Evolutionary conservation across 192 early-diverging fungal species (phyloP).

Genomic region (Coemansia sp.): DNA sequence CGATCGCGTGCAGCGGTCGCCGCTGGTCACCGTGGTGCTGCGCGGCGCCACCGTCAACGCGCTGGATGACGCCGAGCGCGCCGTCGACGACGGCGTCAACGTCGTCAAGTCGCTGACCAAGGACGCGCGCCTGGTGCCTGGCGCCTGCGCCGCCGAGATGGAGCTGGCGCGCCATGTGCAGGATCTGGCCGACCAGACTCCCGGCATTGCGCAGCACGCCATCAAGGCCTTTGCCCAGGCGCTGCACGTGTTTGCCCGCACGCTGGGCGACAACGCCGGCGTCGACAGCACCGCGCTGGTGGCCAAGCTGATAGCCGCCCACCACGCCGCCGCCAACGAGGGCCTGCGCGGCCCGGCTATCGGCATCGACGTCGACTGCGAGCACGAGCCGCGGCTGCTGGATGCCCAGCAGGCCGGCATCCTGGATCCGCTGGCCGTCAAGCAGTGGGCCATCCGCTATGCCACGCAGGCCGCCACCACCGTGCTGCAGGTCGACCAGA

Average conservation of each 20-base stretch:
- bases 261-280: constrained; percentile 91
- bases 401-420: constrained; percentile 74
- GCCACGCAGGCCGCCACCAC: constrained; percentile 91
- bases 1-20: constrained; percentile 54
- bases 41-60: constrained; percentile 93
- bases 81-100: constrained; percentile 97
- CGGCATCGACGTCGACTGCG: constrained; percentile 83
- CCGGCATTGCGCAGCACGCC: constrained; percentile 93
- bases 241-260: constrained; percentile 91
- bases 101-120: constrained; percentile 88
- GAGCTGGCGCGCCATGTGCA: constrained; percentile 80
- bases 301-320: constrained; percentile 88
- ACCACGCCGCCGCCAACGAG: constrained; percentile 54
- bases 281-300: constrained; percentile 90
- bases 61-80: constrained; percentile 96
- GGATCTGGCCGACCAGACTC: constrained; percentile 78
- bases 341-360: constrained; percentile 22
- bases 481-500: constrained; percentile 95
- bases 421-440: constrained; percentile 75
- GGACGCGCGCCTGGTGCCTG: constrained; percentile 79
- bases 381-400: constrained; percentile 32
- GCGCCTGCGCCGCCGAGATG: constrained; percentile 93
- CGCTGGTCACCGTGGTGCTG: constrained; percentile 92
- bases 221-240: constrained; percentile 95
- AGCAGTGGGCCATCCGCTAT: constrained; percentile 85